Evolutionary conservation across 306 rosid species (phyloP).

Genomic region (Vigna reflexopilosa): DNA sequence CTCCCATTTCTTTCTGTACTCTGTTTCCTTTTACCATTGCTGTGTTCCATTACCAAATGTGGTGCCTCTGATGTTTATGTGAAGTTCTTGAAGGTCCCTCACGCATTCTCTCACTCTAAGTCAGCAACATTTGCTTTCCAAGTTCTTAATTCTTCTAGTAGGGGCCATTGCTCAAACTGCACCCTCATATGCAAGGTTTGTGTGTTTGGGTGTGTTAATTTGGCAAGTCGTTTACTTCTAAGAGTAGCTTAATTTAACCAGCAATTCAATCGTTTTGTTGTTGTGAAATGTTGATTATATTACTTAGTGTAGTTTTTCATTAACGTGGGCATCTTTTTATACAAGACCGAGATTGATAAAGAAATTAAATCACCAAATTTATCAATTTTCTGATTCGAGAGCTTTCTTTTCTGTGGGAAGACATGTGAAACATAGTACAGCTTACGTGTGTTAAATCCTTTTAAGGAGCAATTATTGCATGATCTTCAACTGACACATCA

Average conservation of each 20-base stretch:
- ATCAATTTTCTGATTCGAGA: constrained; percentile 29
- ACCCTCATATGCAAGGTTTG: constrained; percentile 81
- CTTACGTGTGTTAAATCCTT: not conserved
- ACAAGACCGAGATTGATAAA: not conserved
- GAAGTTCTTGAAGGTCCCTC: constrained; percentile 80
- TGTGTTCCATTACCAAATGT: constrained; percentile 54
- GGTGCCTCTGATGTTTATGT: constrained; percentile 57
- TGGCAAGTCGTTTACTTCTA: not conserved
- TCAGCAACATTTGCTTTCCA: constrained; percentile 77
- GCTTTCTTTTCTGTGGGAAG: not conserved
- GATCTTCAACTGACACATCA: not conserved
- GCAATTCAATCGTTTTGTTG: not conserved
- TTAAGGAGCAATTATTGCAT: not conserved
- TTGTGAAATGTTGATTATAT: constrained; percentile 12
- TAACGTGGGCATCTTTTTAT: not conserved
- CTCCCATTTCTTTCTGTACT: constrained; percentile 44
- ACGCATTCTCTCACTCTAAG: constrained; percentile 74
- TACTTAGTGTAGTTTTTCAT: not conserved
- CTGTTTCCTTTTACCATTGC: constrained; percentile 50
- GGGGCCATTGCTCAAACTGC: constrained; percentile 55
- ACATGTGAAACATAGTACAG: not conserved
- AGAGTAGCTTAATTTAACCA: not conserved
- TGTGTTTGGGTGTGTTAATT: constrained; percentile 10
- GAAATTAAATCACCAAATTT: constrained; percentile 11
- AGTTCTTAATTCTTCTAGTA: constrained; percentile 50